Conservation (phyloP, 345 rosid species). For the Lumnitzera littorea region DNA sequence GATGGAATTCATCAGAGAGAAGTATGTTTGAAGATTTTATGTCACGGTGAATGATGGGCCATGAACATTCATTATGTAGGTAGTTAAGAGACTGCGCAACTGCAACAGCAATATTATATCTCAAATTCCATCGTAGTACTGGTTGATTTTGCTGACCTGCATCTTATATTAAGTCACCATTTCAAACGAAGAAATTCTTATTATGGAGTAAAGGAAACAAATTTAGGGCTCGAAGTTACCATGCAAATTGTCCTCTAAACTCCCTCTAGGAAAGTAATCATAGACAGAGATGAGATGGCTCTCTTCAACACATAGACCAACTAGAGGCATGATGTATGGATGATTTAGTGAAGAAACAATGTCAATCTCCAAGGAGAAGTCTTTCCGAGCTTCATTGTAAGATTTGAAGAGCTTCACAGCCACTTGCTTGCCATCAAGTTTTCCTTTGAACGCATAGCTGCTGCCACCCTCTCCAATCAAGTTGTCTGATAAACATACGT, state of each 20-base stretch:
- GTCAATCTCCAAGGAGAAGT: conserved; percentile 56
- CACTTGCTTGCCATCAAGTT: conserved; percentile 57
- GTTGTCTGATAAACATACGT: conserved; percentile 24
- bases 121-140: conserved; percentile 50
- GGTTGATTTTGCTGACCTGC: conserved; percentile 28
- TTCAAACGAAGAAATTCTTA: too few relatives aligned
- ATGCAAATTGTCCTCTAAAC: conserved; percentile 65
- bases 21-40: conserved; percentile 90
- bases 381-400: conserved; percentile 46
- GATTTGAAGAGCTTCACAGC: conserved; percentile 66
- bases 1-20: conserved; percentile 57
- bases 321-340: conserved; percentile 45
- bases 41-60: conserved; percentile 84
- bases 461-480: conserved; percentile 71
- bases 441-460: conserved; percentile 65
- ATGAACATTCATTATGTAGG: conserved; percentile 58
- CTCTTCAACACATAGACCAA: conserved; percentile 53
- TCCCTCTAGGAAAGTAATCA: conserved; percentile 53
- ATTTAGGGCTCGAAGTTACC: conserved; percentile 23
- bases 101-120: conserved; percentile 52
- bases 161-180: conserved; percentile 3
- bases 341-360: conserved; percentile 61
- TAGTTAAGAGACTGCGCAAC: conserved; percentile 68
- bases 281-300: conserved; percentile 53
- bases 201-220: too few relatives aligned